phyloP scores from a whole-genome alignment of 2,329 filamentous ascomycete genomes.

The Teratosphaeria nubilosa region DNA sequence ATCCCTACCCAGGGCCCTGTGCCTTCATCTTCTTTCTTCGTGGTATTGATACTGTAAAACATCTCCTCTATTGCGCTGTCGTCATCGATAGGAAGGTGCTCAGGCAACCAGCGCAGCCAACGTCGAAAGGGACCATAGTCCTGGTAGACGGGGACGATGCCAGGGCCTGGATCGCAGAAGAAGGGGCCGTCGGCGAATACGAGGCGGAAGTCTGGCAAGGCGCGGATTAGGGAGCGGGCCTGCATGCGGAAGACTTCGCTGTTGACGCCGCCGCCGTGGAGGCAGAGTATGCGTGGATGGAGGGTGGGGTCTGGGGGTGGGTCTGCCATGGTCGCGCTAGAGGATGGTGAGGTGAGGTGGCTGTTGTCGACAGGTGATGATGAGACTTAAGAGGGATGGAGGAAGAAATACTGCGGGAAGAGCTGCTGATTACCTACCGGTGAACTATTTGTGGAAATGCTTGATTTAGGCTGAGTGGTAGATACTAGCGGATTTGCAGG shows the following conservation, averaged over 20 bases:
- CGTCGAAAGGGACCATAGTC: slow-evolving; percentile 55
- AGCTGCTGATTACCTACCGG: background rate
- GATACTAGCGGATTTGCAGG: background rate
- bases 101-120: slow-evolving; percentile 54
- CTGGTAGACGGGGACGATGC: slow-evolving; percentile 55
- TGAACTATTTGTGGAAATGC: background rate
- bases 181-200: slow-evolving; percentile 65
- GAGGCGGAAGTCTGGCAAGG: slow-evolving; percentile 55
- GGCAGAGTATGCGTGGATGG: slow-evolving; percentile 60
- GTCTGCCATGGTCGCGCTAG: background rate
- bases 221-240: slow-evolving; percentile 46
- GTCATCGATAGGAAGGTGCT: slow-evolving; percentile 46
- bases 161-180: slow-evolving; percentile 50
- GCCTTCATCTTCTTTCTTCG: slow-evolving; percentile 36
- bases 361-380: background rate
- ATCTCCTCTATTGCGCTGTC: slow-evolving; percentile 38
- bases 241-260: slow-evolving; percentile 59
- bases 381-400: background rate
- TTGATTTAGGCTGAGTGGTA: background rate
- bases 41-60: slow-evolving; percentile 33
- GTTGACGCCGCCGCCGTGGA: slow-evolving; percentile 72
- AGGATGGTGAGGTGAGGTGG: background rate
- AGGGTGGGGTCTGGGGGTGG: slow-evolving; percentile 9
- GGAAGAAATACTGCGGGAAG: background rate
- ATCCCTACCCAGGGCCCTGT: slow-evolving; percentile 40